Evolutionary conservation across 345 rosid species (phyloP).

Genomic region (Lepidium sativum): DNA sequence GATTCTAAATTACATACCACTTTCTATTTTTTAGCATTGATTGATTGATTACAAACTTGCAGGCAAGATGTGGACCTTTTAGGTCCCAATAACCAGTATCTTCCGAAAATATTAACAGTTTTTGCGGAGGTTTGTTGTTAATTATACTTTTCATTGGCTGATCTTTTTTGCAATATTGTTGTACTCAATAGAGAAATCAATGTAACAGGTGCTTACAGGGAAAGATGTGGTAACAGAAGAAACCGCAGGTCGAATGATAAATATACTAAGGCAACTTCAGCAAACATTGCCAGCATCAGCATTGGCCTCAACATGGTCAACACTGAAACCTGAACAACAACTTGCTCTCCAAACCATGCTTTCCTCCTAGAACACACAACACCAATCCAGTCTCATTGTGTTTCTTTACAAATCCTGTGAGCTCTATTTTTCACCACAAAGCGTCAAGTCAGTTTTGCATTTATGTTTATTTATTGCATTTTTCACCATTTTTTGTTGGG

Average conservation of each 20-base stretch:
- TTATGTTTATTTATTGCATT: conserved; percentile 5
- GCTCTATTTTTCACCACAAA: conserved; percentile 16
- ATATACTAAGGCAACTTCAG: conserved; percentile 82
- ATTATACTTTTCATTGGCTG: neutral
- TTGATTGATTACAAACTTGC: conserved; percentile 19
- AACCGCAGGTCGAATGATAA: conserved; percentile 73
- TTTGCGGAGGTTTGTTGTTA: conserved; percentile 84
- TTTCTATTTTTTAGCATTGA: neutral
- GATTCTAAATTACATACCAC: neutral
- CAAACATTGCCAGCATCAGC: conserved; percentile 89
- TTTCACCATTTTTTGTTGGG: conserved; percentile 6
- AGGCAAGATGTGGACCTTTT: conserved; percentile 83
- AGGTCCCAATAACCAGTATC: conserved; percentile 83
- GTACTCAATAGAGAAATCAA: neutral
- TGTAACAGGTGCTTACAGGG: conserved; percentile 71
- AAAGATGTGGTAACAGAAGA: conserved; percentile 89
- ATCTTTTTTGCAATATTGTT: neutral
- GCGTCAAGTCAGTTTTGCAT: conserved; percentile 27
- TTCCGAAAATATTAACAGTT: conserved; percentile 78
- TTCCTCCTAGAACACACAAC: conserved; percentile 39
- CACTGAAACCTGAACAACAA: conserved; percentile 93
- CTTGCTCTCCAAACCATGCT: conserved; percentile 89
- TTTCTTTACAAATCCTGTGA: conserved; percentile 10
- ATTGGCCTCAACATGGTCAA: conserved; percentile 82
- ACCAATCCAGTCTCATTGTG: conserved; percentile 2